Evolutionary conservation across 2,329 filamentous ascomycete species (phyloP), one percentile per base, ranked within the genome.

Genomic region (Penicillium olsonii): DNA sequence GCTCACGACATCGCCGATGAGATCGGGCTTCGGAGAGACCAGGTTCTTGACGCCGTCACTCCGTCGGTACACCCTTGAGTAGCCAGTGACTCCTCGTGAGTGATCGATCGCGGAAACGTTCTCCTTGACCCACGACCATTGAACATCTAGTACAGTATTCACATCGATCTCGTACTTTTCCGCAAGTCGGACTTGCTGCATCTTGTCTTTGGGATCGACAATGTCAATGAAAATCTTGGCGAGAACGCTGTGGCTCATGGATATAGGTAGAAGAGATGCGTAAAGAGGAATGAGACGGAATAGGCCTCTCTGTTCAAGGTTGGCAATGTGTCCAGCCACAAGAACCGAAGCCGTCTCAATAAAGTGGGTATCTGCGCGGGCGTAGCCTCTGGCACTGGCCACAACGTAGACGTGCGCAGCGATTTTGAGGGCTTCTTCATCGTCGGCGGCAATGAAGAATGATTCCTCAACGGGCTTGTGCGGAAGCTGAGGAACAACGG

Each of bases 221-320:
- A 96, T 80, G 38, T 88, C 83, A 42, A 91, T 86, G 47, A 96
- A 75, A 48, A 95, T 87, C 44, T 84, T 82, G 49, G 87, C 89
- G 41, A 99, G 78, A 14, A 87, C 85, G 46, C 84, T 81, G 59
- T 90, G 85, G 53, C 81, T 80, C 54, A 87, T 80, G 11, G 83
- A 75, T 6, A 78, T 74, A 9, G 83, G 78, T 11, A 99, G 77
- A 60, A 90, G 86, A 8, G 90, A 90, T 54, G 89, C 92, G 68
- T 99, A 99, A 1, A 95, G 76, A 0, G 94, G 92, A 47, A 96
- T 87, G 35, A 94, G 74, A 54, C 92, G 86, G 51, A 87, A 84
- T 46, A 94, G 83, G 27, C 84, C 83, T 14, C 83, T 82, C 39
- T 87, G 78, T 37, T 88, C 84, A 31, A 99, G 74, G 53, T 88